phyloP scores from a whole-genome alignment of 140 eudicot species.

The Bidens hawaiensis region DNA sequence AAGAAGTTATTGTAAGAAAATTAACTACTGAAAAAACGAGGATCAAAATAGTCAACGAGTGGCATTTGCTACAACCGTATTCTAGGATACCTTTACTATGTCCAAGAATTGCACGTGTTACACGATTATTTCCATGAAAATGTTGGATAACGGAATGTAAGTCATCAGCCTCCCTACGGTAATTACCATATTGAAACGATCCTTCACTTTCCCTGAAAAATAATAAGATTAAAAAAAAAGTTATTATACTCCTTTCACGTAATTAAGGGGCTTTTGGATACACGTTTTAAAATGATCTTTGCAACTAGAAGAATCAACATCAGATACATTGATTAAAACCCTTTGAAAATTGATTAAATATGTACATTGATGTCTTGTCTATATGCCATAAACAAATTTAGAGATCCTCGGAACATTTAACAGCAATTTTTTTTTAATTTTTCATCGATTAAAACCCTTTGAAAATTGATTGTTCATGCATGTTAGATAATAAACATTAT shows the following conservation, averaged over 20 bases:
- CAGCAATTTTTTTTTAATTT: not conserved
- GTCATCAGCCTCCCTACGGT: conserved; percentile 53
- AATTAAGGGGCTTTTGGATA: not conserved
- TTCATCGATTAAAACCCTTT: not conserved
- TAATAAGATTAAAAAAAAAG: not conserved
- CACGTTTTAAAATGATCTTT: not conserved
- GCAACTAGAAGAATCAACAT: not conserved
- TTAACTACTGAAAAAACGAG: not conserved
- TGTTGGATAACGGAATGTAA: conserved; percentile 50
- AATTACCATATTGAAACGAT: conserved; percentile 42
- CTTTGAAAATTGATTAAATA: no score
- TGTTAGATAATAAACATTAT: not conserved
- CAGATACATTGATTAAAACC: no score
- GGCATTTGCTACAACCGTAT: not conserved
- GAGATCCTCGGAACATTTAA: not conserved
- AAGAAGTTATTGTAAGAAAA: not conserved
- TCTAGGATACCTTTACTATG: conserved; percentile 62
- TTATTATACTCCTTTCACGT: not conserved
- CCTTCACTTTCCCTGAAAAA: conserved; percentile 66
- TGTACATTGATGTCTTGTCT: no score
- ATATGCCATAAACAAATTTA: no score
- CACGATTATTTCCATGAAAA: conserved; percentile 40
- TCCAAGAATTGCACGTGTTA: conserved; percentile 44
- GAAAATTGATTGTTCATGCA: not conserved
- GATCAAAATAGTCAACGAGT: conserved; percentile 1